Evolutionary conservation across 2,329 filamentous ascomycete genomes (phyloP).

Genomic region (Endocalyx cinctus): DNA sequence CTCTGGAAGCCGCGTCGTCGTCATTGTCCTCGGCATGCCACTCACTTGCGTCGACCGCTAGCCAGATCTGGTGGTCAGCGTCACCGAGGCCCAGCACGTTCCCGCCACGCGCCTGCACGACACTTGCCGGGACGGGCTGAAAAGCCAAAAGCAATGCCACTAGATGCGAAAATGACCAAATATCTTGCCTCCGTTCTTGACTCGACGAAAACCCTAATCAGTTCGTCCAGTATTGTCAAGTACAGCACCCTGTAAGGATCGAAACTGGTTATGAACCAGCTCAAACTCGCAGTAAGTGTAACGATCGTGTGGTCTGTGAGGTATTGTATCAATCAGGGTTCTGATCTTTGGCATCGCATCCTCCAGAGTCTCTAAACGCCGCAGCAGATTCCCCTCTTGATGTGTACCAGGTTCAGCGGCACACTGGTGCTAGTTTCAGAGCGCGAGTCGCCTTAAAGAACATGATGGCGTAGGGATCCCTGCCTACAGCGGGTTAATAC

Average conservation of each 20-base stretch:
- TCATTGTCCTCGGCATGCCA: constrained; percentile 18
- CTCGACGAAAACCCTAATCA: no score
- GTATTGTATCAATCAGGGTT: no score
- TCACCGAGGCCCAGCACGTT: constrained; percentile 25
- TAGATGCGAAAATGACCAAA: no score
- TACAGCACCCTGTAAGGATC: constrained; percentile 19
- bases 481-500: constrained; percentile 20
- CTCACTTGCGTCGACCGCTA: constrained; percentile 23
- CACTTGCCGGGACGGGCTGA: constrained; percentile 27
- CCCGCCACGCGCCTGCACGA: constrained; percentile 19
- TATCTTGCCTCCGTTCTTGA: no score
- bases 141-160: constrained; percentile 24
- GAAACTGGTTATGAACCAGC: constrained; percentile 25
- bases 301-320: no score
- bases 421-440: constrained; percentile 21
- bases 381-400: no score
- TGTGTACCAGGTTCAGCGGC: constrained; percentile 24
- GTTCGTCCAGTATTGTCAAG: constrained; percentile 14
- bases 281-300: no score
- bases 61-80: constrained; percentile 25
- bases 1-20: constrained; percentile 15
- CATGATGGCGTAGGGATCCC: constrained; percentile 27
- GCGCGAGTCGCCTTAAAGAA: constrained; percentile 23
- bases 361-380: no score
- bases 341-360: no score